Conservation (phyloP, 129 eudicot species). For the Arctium minus region DNA sequence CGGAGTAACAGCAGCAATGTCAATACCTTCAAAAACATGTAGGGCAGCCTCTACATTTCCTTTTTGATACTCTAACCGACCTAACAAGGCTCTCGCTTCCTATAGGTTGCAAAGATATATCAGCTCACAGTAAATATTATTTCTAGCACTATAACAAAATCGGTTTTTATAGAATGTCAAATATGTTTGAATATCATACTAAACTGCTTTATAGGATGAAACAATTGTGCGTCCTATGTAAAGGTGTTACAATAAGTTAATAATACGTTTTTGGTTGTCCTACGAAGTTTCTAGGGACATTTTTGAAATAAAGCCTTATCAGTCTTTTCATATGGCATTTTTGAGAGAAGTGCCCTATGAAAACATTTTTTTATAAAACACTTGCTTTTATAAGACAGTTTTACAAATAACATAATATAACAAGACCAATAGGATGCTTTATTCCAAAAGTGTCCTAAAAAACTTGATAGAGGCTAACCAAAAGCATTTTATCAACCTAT, state of each 20-base stretch:
- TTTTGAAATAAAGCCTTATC: neutral
- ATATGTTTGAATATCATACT: neutral
- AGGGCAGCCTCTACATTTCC: slow-evolving; percentile 88
- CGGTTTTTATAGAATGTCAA: neutral
- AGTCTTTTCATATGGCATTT: neutral
- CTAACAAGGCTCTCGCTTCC: slow-evolving; percentile 95
- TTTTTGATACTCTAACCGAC: slow-evolving; percentile 90
- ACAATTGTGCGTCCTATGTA: no score
- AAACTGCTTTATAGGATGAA: neutral
- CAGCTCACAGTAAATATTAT: slow-evolving; percentile 14
- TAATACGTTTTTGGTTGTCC: neutral
- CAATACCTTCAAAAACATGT: slow-evolving; percentile 88
- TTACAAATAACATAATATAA: neutral
- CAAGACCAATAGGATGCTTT: neutral
- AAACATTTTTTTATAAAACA: neutral
- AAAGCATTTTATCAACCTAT: neutral
- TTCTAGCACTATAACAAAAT: neutral
- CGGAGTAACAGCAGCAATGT: slow-evolving; percentile 67
- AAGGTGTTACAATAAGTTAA: neutral
- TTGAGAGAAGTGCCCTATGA: neutral
- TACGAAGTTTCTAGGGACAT: neutral
- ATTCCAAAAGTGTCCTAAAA: neutral
- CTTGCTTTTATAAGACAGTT: neutral
- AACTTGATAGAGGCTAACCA: neutral
- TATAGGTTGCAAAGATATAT: slow-evolving; percentile 26